Evolutionary conservation across 192 early-diverging fungal genomes (phyloP).

Genomic region (Coemansia asiatica): DNA sequence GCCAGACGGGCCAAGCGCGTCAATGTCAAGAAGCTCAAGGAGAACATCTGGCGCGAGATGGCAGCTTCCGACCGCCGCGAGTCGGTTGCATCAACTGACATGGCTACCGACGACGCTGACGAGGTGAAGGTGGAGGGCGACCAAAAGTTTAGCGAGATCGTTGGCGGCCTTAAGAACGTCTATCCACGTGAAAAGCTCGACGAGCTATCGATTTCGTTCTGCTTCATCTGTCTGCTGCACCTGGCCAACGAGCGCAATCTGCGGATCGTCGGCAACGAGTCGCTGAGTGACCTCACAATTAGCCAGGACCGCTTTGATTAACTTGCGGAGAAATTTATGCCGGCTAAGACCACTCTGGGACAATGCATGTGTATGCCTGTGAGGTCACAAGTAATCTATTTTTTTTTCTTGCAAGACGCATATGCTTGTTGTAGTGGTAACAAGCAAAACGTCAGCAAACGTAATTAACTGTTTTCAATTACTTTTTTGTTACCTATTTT

Average conservation of each 20-base stretch:
- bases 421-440: not conserved
- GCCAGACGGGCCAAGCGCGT: constrained; percentile 88
- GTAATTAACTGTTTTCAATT: not conserved
- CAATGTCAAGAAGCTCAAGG: constrained; percentile 93
- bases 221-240: constrained; percentile 96
- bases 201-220: constrained; percentile 95
- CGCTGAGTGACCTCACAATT: constrained; percentile 55
- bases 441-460: not conserved
- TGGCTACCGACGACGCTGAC: constrained; percentile 3
- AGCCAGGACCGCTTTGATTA: constrained; percentile 52
- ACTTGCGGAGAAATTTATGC: not conserved
- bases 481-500: constrained; percentile 5
- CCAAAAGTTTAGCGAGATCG: constrained; percentile 73
- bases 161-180: constrained; percentile 67
- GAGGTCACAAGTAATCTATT: not conserved
- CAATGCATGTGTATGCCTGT: not conserved
- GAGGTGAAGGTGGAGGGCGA: constrained; percentile 55
- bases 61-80: constrained; percentile 26
- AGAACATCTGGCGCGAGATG: constrained; percentile 90
- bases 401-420: not conserved
- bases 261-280: constrained; percentile 57
- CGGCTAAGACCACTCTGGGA: not conserved
- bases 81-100: constrained; percentile 14
- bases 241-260: constrained; percentile 92
- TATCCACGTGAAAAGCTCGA: constrained; percentile 78